Base-by-base conservation (phyloP, 2,329 filamentous ascomycete genomes). In the Tolypocladium cylindrosporum region DNA sequence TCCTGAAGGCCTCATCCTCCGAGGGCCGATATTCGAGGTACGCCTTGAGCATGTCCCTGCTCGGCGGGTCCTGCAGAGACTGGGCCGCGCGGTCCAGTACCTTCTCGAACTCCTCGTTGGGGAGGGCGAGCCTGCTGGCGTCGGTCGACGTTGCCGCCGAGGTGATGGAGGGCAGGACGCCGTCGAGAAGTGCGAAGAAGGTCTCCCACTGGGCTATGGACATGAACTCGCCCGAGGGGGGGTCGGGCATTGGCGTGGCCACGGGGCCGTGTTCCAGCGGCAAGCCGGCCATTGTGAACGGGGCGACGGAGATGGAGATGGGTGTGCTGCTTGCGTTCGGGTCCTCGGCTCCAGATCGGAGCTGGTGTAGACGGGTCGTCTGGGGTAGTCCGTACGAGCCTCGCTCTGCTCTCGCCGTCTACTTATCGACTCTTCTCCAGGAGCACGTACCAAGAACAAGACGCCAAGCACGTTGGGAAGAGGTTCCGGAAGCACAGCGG, bases 151-250 rank as follows among this genome's bases (percentile, higher is more conserved):
- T 54, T 13, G 57, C 55, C 6, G 75, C 71, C 16, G 75, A 67
- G 24, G 75, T 76, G 60, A 89, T 76, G 24, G 84, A 79, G 2
- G 87, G 85, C 39, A 90, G 71, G 21, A 83, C 70, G n/a, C 79
- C 80, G 62, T 86, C 82, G 45, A 85, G 68, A 8, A 86, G 69
- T 2, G 82, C 74, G 62, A 79, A 74, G 48, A 85, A 65, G 2
- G 79, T 77, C 43, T 74, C 68, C 83, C 83, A 86, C 71, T 84
- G 79, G 21, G 71, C 68, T 54, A 75, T 70, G 45, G 69, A 73
- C 64, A 80, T 77, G 65, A 76, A 78, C 60, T 70, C 65, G 48
- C 57, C 50, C 40, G 66, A 43, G 36, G 71, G 71, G 52, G 59
- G 57, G 3, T 64, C 59, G 10, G 70, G 70, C 52, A 72, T 59